These are phyloP conservation scores for Gleditsia sinensis DNA, from an alignment of 306 rosid species.

Conservation along the genomic window DNA sequence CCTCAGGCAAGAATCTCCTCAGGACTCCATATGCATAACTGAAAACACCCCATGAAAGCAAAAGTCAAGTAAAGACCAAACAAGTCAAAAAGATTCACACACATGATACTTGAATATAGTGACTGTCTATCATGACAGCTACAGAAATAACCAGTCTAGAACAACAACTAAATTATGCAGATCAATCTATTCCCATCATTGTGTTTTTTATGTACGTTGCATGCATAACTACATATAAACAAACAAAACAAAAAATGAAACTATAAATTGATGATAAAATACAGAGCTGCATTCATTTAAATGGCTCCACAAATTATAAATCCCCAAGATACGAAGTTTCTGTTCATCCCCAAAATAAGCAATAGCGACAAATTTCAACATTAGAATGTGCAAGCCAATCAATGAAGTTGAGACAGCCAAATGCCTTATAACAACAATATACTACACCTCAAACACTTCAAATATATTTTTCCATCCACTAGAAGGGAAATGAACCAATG, in stretches of 20 bases:
- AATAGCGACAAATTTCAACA: not conserved
- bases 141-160: not conserved
- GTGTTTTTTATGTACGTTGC: not conserved
- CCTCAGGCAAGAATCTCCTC: slow-evolving; percentile 89
- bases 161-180: not conserved
- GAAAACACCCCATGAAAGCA: slow-evolving; percentile 32
- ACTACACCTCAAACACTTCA: not conserved
- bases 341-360: not conserved
- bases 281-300: not conserved
- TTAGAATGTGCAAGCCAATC: not conserved
- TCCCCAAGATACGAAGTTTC: not conserved
- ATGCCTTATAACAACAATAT: not conserved
- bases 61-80: slow-evolving; percentile 22
- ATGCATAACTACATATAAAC: not conserved
- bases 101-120: not conserved
- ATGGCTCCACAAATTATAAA: not conserved
- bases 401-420: not conserved
- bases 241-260: not conserved
- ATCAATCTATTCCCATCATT: not conserved
- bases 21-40: slow-evolving; percentile 76
- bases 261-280: not conserved
- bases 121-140: not conserved
- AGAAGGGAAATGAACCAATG: not conserved
- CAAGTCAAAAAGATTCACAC: not conserved
- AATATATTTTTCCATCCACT: not conserved